phyloP scores from a whole-genome alignment of 257 asterid genomes.

The Solanum raphanifolium region DNA sequence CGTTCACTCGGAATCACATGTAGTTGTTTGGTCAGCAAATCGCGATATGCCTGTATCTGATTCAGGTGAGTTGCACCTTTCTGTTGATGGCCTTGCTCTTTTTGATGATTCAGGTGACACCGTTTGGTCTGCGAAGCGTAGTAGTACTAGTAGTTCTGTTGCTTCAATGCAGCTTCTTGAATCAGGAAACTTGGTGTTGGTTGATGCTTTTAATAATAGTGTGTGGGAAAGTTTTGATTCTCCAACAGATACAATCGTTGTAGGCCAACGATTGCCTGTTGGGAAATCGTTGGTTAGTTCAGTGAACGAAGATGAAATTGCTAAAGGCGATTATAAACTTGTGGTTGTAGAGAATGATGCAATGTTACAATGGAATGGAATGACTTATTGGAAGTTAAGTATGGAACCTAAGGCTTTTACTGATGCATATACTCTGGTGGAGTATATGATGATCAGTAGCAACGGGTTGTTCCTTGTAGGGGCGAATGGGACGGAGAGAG shows the following conservation, averaged over 20 bases:
- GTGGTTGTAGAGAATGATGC: constrained; percentile 35
- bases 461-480: constrained; percentile 1
- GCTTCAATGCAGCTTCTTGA: constrained; percentile 36
- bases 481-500: background rate
- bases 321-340: constrained; percentile 35
- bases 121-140: constrained; percentile 47
- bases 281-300: constrained; percentile 26
- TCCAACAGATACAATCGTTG: constrained; percentile 62
- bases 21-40: constrained; percentile 64
- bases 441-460: constrained; percentile 16
- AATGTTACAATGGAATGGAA: constrained; percentile 30
- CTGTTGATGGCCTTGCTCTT: constrained; percentile 28
- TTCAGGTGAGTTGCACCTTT: constrained; percentile 28
- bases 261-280: constrained; percentile 32
- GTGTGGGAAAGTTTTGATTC: constrained; percentile 58
- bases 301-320: constrained; percentile 24
- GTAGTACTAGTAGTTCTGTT: background rate
- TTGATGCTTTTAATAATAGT: constrained; percentile 29
- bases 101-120: constrained; percentile 18
- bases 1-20: constrained; percentile 42
- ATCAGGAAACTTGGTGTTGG: constrained; percentile 54
- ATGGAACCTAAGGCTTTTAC: constrained; percentile 36
- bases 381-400: constrained; percentile 47
- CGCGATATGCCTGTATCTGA: constrained; percentile 39
- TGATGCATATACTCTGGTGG: constrained; percentile 18